Evolutionary conservation across 2,329 filamentous ascomycete species (phyloP), one percentile per base, ranked within the genome.

Genomic region (Pseudogymnoascus sp.): DNA sequence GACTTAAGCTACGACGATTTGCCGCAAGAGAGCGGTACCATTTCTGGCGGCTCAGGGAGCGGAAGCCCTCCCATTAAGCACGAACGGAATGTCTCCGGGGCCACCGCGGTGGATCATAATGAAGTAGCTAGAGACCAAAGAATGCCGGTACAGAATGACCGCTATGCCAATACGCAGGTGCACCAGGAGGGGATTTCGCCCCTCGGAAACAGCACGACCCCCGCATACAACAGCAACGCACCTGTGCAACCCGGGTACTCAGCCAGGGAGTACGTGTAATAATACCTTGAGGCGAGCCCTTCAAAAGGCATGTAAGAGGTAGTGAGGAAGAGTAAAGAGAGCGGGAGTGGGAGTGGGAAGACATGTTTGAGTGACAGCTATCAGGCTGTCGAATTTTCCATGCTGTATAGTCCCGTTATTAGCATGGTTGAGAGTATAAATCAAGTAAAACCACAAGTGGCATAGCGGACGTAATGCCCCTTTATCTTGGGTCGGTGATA

Each of bases 1-100:
- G 78, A 81, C 38, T 15, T 26, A 5, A 9, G 26, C 15, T 37
- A 52, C 7, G 9, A 30, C 5, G 26, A 52, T 2, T 2, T 5
- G 28, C 45, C 9, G 10, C 45, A 52, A 26, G 26, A 52, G 23
- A 52, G n/a, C 26, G 45, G 45, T 19, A 52, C 26, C 26, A 19
- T 52, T 28, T 4, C 9, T 52, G 26, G 45, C 26, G 10, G 19
- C 28, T 10, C 12, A 2, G 15, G 15, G 10, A 9, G 9, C n/a
- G 26, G 13, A 30, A 52, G 5, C 9, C 45, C 45, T 5, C 26
- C 26, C 3, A 26, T 52, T 52, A 52, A 52, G 45, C 45, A 52
- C 10, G 26, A 12, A 5, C 45, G 45, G 8, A 52, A 33, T 52
- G 45, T 52, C 26, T 52, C 45, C n/a, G 45, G 45, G 45, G 45